Base-by-base conservation (phyloP, 225 moss, liverwort and hornwort species). In the Neckera pumila region DNA sequence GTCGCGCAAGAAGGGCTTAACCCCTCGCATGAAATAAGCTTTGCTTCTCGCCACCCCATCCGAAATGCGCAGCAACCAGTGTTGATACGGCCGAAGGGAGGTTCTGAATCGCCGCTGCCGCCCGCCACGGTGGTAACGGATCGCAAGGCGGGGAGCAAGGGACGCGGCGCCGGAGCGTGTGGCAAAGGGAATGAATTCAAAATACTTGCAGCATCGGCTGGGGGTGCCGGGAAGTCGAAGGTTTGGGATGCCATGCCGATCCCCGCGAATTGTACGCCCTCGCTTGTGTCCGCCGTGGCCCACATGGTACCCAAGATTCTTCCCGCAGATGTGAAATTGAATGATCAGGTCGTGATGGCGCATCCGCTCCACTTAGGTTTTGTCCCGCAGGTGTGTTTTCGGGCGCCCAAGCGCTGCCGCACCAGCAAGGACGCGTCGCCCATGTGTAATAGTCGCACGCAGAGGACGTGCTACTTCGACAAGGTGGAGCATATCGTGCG, bases 201-300 rank as follows among this genome's bases (percentile, higher is more conserved):
- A 88, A 67, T 49, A 82, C 77, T 76, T n/a, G 72, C 83, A 27
- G 67, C 54, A n/a, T 67, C 38, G 78, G 25, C 56, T 56, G 78
- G 9, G 54, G 69, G 18, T 54, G 54, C 30, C 28, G 83, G 69
- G 56, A 69, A 47, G 76, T 45, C 80, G 42, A 73, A 59, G 74
- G 89, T 82, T 40, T 56, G 84, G 76, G 84, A 91, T 22, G 86
- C 91, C 33, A 84, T 57, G 17, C 87, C 81, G n/a, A 82, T 90
- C 42, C 87, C 47, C 47, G 47, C 47, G 47, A 47, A 47, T 47
- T 12, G 47, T 11, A 12, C 11, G 47, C 47, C 47, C 3, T 47
- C 47, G 47, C 47, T 47, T 11, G 47, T 47, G 47, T 47, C 47
- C 47, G 47, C 47, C 47, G 47, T 47, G 47, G 47, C 47, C 47